Evolutionary conservation across 1,139 yeast genomes (phyloP), one percentile per base, ranked within the genome.

Genomic region (Kurtzmaniella natalensis): DNA sequence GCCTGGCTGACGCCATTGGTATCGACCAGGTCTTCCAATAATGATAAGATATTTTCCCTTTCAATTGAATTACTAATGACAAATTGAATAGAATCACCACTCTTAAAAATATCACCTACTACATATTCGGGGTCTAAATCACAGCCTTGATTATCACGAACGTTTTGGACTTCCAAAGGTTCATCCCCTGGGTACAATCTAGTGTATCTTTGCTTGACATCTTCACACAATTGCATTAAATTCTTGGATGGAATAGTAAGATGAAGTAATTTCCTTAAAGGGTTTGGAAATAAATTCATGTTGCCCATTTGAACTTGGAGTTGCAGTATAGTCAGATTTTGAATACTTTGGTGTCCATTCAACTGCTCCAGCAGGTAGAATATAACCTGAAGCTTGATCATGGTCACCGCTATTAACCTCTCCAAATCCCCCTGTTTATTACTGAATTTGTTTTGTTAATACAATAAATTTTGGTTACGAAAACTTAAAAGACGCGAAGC

Each of bases 41-140:
- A 11, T 5, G 15, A 5, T 5, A 11, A 5, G 8, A 10, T 10
- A 16, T 16, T 11, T 14, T 10, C 4, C 14, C 9, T 7, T 22
- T 29, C 31, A n/a, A 53, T 48, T 5, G 67, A 72, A 38, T 66
- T 64, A 19, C 59, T 57, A n/a, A 78, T 62, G 3, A 79, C 49
- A 1, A 81, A 79, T 32, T 81, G 59, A 11, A 83, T 64, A 3
- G 72, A 55, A 41, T 76, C 80, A 28, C 75, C 77, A 18, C 67
- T 61, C 21, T 60, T 67, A 47, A 84, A 81, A 6, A 82, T 78
- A 44, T 81, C 86, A 7, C 70, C 70, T 0, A 78, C 80, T 4
- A 55, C 42, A 45, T 78, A 84, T 38, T 83, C 94, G 0, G 88
- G 87, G 53, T 84, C 94, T 43, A 85, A 59, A 51, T 85, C 94